These are phyloP conservation scores for Lentinula detonsa DNA, from an alignment of 768 basidiomycete species.

Conservation along the genomic window DNA sequence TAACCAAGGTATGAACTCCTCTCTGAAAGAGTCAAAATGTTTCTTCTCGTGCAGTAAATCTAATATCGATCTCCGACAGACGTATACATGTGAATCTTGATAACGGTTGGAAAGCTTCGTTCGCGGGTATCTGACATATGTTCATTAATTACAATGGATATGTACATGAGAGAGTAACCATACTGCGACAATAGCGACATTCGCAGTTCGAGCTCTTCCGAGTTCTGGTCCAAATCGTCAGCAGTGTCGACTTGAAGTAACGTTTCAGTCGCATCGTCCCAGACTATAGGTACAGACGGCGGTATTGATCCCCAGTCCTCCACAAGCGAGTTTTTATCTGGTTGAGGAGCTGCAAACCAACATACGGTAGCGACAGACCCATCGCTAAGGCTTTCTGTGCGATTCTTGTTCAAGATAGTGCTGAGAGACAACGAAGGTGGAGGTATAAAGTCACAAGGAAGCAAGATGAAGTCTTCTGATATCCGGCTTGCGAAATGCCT, in stretches of 20 bases:
- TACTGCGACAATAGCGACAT: slow-evolving; percentile 73
- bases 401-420: slow-evolving; percentile 73
- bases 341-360: slow-evolving; percentile 48
- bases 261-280: slow-evolving; percentile 60
- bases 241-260: slow-evolving; percentile 70
- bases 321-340: slow-evolving; percentile 47
- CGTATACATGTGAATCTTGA: slow-evolving; percentile 88
- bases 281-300: slow-evolving; percentile 49
- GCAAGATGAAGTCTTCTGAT: slow-evolving; percentile 76
- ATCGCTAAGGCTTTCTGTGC: slow-evolving; percentile 61
- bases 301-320: slow-evolving; percentile 63
- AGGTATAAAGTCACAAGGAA: slow-evolving; percentile 89
- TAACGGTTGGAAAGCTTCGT: slow-evolving; percentile 59
- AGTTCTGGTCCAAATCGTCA: slow-evolving; percentile 60
- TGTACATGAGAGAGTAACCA: slow-evolving; percentile 8
- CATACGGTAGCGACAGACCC: slow-evolving; percentile 60
- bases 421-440: slow-evolving; percentile 67
- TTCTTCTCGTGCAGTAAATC: slow-evolving; percentile 64
- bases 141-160: not conserved
- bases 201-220: slow-evolving; percentile 66
- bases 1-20: slow-evolving; percentile 91
- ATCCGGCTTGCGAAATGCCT: slow-evolving; percentile 74
- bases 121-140: slow-evolving; percentile 56
- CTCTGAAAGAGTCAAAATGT: slow-evolving; percentile 75
- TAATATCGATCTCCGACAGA: slow-evolving; percentile 71